Conservation (phyloP, 768 basidiomycete species). For the Leccinum arenicola region DNA sequence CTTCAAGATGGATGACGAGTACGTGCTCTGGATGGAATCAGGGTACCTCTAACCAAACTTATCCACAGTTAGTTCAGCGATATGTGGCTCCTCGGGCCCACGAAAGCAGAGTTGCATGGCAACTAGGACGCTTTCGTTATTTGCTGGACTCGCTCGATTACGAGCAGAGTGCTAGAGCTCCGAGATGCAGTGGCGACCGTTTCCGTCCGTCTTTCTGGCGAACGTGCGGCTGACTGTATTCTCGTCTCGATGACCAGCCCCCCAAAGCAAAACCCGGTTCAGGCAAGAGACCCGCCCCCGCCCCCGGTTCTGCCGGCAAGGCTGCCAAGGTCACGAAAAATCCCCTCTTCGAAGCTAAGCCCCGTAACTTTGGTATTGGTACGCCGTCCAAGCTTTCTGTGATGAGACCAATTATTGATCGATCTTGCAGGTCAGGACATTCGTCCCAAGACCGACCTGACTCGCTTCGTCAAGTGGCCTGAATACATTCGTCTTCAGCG, state of each 20-base stretch:
- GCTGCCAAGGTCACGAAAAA: conserved; percentile 79
- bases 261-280: conserved; percentile 66
- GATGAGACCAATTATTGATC: neutral
- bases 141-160: conserved; percentile 41
- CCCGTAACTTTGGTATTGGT: conserved; percentile 98
- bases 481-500: conserved; percentile 97
- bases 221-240: conserved; percentile 37
- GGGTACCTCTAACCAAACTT: conserved; percentile 18
- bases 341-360: conserved; percentile 88
- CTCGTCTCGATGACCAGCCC: conserved; percentile 93
- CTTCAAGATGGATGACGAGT: conserved; percentile 54
- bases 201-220: conserved; percentile 23
- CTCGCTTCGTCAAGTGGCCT: conserved; percentile 99
- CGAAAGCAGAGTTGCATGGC: conserved; percentile 37
- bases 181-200: conserved; percentile 39
- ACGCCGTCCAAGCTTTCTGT: conserved; percentile 16
- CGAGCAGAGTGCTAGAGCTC: conserved; percentile 49
- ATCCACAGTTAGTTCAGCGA: conserved; percentile 26
- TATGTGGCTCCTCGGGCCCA: conserved; percentile 9
- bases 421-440: conserved; percentile 80
- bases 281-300: conserved; percentile 82
- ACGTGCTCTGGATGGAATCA: conserved; percentile 35
- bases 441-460: conserved; percentile 84
- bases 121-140: conserved; percentile 38
- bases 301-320: conserved; percentile 81